A percentile compares a stretch with the other conserved stretches of the same genome.
Evolutionary conservation across 2,329 filamentous ascomycete genomes (phyloP).

Genomic region (Hymenoscyphus occultus): DNA sequence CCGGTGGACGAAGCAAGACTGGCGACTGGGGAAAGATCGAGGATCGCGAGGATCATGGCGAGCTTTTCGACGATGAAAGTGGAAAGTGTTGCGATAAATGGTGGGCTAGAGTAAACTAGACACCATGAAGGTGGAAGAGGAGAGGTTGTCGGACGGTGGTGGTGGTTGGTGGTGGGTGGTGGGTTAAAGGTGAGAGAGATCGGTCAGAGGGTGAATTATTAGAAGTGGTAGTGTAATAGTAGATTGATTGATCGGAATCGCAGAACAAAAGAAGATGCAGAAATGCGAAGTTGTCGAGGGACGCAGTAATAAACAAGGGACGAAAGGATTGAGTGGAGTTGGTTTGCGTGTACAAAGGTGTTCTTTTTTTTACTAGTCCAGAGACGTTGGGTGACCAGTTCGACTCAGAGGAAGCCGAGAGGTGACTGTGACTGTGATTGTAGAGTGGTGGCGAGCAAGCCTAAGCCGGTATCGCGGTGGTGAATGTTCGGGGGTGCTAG

Average conservation of each 20-base stretch:
- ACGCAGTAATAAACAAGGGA: conserved; percentile 22
- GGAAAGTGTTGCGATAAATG: conserved; percentile 34
- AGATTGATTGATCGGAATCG: background rate
- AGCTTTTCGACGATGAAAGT: conserved; percentile 36
- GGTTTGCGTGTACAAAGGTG: conserved; percentile 25
- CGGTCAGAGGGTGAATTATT: conserved; percentile 7
- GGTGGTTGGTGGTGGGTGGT: conserved; percentile 10
- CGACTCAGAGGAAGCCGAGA: conserved; percentile 20
- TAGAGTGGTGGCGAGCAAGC: conserved; percentile 24
- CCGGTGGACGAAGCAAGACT: conserved; percentile 59
- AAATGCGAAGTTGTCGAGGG: conserved; percentile 14
- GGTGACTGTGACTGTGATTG: conserved; percentile 15
- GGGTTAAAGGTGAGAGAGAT: conserved; percentile 13
- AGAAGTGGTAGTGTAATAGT: background rate
- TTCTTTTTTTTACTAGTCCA: conserved; percentile 17
- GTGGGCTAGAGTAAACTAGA: conserved; percentile 30
- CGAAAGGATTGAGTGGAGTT: conserved; percentile 34
- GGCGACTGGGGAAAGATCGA: conserved; percentile 56
- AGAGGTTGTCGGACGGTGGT: no score
- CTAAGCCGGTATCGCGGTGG: conserved; percentile 25
- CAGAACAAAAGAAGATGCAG: conserved; percentile 4
- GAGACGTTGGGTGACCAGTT: conserved; percentile 11
- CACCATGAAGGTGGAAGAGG: conserved; percentile 29
- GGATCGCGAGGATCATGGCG: conserved; percentile 59
- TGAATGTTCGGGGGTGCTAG: conserved; percentile 13